Conservation (phyloP, 192 early-diverging fungal genomes). For the Diversispora epigaea region DNA sequence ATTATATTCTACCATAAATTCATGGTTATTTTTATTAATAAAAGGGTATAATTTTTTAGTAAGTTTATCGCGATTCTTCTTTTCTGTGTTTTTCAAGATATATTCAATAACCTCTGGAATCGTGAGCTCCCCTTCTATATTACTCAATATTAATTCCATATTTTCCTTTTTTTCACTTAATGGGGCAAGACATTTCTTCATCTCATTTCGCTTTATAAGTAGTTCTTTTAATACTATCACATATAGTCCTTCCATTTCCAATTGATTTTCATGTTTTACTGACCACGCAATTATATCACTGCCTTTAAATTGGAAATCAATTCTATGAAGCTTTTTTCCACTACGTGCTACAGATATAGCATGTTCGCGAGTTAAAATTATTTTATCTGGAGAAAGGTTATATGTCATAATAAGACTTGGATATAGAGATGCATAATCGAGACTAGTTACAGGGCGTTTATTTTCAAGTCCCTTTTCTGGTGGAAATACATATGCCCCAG, state of each 20-base stretch:
- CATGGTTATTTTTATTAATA: background rate
- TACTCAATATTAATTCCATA: constrained; percentile 13
- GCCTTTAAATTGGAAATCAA: constrained; percentile 1
- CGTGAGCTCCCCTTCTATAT: background rate
- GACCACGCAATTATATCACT: background rate
- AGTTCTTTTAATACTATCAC: constrained; percentile 10
- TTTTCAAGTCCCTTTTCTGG: constrained; percentile 17
- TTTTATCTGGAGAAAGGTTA: constrained; percentile 20
- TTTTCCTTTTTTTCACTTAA: constrained; percentile 19
- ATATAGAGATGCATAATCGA: constrained; percentile 16
- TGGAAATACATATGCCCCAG: constrained; percentile 8
- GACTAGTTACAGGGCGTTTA: constrained; percentile 4
- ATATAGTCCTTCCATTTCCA: constrained; percentile 9
- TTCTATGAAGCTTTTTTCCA: constrained; percentile 22
- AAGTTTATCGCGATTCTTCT: background rate
- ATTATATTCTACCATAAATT: background rate
- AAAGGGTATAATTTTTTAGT: background rate
- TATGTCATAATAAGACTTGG: constrained; percentile 25
- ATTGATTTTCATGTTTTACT: constrained; percentile 8
- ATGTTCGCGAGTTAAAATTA: constrained; percentile 6
- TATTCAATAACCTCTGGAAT: background rate
- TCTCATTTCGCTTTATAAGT: background rate
- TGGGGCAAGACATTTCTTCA: background rate
- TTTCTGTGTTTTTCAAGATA: background rate
- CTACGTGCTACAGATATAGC: no score